Evolutionary conservation across 2,329 filamentous ascomycete genomes (phyloP).

Genomic region (Xylaria sp.): DNA sequence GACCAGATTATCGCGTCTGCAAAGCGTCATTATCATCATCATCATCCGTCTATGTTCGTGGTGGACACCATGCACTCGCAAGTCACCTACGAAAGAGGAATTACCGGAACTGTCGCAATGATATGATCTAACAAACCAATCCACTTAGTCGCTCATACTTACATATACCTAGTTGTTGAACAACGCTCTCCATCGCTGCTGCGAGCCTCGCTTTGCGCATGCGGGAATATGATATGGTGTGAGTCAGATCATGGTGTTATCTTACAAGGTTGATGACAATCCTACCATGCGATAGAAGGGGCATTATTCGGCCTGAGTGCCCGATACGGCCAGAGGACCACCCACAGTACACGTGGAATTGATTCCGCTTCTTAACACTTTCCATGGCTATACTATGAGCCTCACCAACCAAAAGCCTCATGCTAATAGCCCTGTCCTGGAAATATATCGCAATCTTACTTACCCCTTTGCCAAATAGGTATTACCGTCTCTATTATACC

Average conservation of each 20-base stretch:
- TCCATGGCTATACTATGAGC: not conserved
- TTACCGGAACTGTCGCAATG: not conserved
- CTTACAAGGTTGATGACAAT: conserved; percentile 11
- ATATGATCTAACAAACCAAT: not conserved
- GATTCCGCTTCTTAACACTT: not conserved
- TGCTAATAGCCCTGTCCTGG: not conserved
- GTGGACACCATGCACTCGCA: conserved; percentile 4
- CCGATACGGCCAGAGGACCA: conserved; percentile 9
- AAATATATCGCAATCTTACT: conserved; percentile 15
- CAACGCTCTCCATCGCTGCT: not conserved
- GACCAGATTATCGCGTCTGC: not conserved
- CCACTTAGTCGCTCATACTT: not conserved
- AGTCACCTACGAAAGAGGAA: conserved; percentile 8
- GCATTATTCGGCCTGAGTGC: not conserved
- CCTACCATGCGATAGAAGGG: conserved; percentile 10
- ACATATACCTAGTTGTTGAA: no score
- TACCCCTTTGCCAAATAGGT: not conserved
- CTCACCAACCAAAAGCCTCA: conserved; percentile 14
- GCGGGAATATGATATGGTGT: conserved; percentile 8
- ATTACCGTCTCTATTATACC: conserved; percentile 4
- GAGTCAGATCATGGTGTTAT: conserved; percentile 22
- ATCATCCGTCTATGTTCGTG: not conserved
- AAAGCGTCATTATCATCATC: not conserved
- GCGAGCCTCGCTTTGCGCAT: conserved; percentile 24
- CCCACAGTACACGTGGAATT: not conserved